phyloP scores from a whole-genome alignment of 805 yeast species.

The Spathaspora gorwiae region DNA sequence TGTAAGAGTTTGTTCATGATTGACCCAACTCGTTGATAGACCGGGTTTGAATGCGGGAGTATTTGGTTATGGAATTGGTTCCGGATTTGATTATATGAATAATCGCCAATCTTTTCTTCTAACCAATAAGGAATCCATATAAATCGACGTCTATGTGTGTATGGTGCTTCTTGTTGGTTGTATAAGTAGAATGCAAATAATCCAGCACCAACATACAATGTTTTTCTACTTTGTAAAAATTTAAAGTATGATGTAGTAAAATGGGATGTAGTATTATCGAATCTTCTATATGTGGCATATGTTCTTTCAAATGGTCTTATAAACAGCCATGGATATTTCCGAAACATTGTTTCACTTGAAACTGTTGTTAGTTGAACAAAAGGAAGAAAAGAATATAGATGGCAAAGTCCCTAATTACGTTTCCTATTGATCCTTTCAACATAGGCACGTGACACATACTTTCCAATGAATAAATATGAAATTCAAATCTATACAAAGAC shows the following conservation, averaged over 20 bases:
- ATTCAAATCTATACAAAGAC: too few relatives aligned
- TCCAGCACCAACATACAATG: slow-evolving; percentile 31
- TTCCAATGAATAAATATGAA: too few relatives aligned
- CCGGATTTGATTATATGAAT: slow-evolving; percentile 58
- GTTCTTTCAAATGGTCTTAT: slow-evolving; percentile 1
- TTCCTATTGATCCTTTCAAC: too few relatives aligned
- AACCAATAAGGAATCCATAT: slow-evolving; percentile 66
- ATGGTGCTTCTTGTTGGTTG: slow-evolving; percentile 74
- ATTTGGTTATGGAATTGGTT: slow-evolving; percentile 48
- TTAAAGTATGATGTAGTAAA: slow-evolving; percentile 2
- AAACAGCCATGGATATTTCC: too few relatives aligned
- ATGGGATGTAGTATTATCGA: slow-evolving; percentile 1
- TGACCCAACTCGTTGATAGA: slow-evolving; percentile 47
- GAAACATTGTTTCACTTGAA: neutral
- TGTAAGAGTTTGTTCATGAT: slow-evolving; percentile 64
- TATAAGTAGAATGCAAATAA: slow-evolving; percentile 21
- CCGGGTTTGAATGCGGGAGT: slow-evolving; percentile 62
- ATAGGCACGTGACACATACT: too few relatives aligned
- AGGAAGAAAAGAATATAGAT: too few relatives aligned
- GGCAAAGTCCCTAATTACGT: too few relatives aligned
- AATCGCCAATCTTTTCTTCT: slow-evolving; percentile 60
- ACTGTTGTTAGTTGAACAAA: too few relatives aligned
- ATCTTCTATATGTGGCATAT: slow-evolving; percentile 38
- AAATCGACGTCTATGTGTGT: slow-evolving; percentile 66
- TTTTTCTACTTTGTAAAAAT: slow-evolving; percentile 19